Conservation (phyloP, 2,329 filamentous ascomycete genomes). For the Pseudogymnoascus verrucosus region DNA sequence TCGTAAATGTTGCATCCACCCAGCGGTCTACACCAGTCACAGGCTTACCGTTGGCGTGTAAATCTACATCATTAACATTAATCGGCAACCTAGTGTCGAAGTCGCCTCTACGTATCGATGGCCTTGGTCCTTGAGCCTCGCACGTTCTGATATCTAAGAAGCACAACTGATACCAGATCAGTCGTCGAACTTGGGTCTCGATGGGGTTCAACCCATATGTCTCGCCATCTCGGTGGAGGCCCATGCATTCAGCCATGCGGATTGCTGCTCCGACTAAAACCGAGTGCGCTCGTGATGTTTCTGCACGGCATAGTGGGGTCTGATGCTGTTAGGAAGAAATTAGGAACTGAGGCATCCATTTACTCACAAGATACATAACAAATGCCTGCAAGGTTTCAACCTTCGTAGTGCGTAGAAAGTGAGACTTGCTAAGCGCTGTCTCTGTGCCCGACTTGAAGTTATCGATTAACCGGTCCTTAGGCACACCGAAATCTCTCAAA, state of each 20-base stretch:
- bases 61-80: slow-evolving; percentile 59
- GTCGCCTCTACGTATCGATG: slow-evolving; percentile 63
- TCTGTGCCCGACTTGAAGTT: slow-evolving; percentile 61
- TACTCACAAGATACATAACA: slow-evolving; percentile 63
- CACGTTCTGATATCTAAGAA: slow-evolving; percentile 69
- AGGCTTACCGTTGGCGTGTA: slow-evolving; percentile 41
- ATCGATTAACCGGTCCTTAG: slow-evolving; percentile 50
- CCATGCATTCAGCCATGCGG: slow-evolving; percentile 70
- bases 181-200: slow-evolving; percentile 62
- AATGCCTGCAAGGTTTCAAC: slow-evolving; percentile 71
- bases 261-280: slow-evolving; percentile 65
- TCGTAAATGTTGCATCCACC: slow-evolving; percentile 59
- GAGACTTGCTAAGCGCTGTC: slow-evolving; percentile 57
- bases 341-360: background rate
- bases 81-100: slow-evolving; percentile 66
- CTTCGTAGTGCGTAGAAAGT: slow-evolving; percentile 63
- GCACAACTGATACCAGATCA: slow-evolving; percentile 72
- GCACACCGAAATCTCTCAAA: slow-evolving; percentile 44
- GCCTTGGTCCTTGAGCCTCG: slow-evolving; percentile 64
- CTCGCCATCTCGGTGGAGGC: slow-evolving; percentile 62
- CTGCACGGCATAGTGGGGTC: slow-evolving; percentile 63
- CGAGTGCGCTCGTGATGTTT: slow-evolving; percentile 66
- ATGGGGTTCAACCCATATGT: slow-evolving; percentile 57
- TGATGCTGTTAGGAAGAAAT: slow-evolving; percentile 25
- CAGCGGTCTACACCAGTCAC: slow-evolving; percentile 38